Evolutionary conservation across 78 protist species (phyloP).

Genomic region (Planoprotostelium fungivorum): DNA sequence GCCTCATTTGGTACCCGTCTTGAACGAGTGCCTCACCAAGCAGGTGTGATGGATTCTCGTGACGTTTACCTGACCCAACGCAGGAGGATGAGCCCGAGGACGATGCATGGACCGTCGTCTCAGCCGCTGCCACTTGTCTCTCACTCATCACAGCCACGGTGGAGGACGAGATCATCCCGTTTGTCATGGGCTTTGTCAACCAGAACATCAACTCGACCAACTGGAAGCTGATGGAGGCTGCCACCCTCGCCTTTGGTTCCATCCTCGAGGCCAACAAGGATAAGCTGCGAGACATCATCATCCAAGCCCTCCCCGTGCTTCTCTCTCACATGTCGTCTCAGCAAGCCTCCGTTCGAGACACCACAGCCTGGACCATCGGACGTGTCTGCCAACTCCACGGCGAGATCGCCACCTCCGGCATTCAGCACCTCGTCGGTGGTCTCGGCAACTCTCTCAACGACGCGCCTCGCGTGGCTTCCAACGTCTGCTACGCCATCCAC

Average conservation of each 20-base stretch:
- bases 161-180: slow-evolving; percentile 50
- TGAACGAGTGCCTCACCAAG: slow-evolving; percentile 46
- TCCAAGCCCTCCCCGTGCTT: background rate
- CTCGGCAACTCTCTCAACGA: slow-evolving; percentile 7
- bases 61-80: background rate
- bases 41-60: slow-evolving; percentile 14
- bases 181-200: slow-evolving; percentile 69
- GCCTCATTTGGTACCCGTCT: slow-evolving; percentile 38
- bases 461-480: slow-evolving; percentile 68
- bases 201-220: slow-evolving; percentile 35
- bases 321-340: background rate
- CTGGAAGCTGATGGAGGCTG: slow-evolving; percentile 78
- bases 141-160: slow-evolving; percentile 32
- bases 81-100: slow-evolving; percentile 66
- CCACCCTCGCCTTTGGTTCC: slow-evolving; percentile 75
- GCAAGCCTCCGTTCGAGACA: slow-evolving; percentile 57
- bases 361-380: slow-evolving; percentile 86
- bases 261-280: slow-evolving; percentile 68
- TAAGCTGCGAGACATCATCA: background rate
- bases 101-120: slow-evolving; percentile 70
- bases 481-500: slow-evolving; percentile 78
- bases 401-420: background rate
- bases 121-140: slow-evolving; percentile 83
- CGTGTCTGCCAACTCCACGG: slow-evolving; percentile 45
- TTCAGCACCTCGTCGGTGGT: slow-evolving; percentile 22